These are phyloP conservation scores for Penicillium polonicum DNA, from an alignment of 2,329 filamentous ascomycete genomes.

Conservation along the genomic window DNA sequence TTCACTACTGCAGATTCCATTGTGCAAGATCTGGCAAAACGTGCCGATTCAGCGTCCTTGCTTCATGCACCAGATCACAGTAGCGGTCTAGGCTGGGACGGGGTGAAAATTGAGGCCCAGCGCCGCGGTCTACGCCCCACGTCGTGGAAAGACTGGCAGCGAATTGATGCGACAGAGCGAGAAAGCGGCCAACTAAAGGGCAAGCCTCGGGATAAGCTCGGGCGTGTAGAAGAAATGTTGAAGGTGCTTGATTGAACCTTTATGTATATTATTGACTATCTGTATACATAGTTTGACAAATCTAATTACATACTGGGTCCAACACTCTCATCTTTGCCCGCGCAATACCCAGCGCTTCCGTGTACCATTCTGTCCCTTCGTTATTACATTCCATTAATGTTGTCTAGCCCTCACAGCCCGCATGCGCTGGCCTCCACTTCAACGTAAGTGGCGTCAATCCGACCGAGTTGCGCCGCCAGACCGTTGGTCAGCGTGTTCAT, in stretches of 20 bases:
- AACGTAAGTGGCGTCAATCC: slow-evolving; percentile 37
- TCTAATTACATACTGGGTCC: background rate
- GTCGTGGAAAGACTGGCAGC: slow-evolving; percentile 81
- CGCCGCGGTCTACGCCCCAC: slow-evolving; percentile 61
- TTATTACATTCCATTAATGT: background rate
- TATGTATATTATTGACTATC: slow-evolving; percentile 11
- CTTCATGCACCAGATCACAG: slow-evolving; percentile 45
- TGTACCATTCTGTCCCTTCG: background rate
- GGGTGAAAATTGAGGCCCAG: slow-evolving; percentile 61
- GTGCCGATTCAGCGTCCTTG: slow-evolving; percentile 39
- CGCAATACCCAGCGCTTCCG: background rate
- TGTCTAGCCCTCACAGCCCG: slow-evolving; percentile 10
- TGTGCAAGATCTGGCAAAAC: slow-evolving; percentile 66
- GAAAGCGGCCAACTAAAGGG: slow-evolving; percentile 64
- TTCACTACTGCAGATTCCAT: slow-evolving; percentile 86
- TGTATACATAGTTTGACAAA: background rate
- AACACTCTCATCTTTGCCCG: background rate
- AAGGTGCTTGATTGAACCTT: slow-evolving; percentile 34
- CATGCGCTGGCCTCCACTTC: slow-evolving; percentile 20
- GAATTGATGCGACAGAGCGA: slow-evolving; percentile 77
- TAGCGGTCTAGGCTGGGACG: slow-evolving; percentile 70
- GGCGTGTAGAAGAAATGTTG: slow-evolving; percentile 59
- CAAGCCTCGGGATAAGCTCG: slow-evolving; percentile 73
- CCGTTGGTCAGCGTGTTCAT: slow-evolving; percentile 52
- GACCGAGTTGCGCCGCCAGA: slow-evolving; percentile 46